phyloP scores from a whole-genome alignment of 768 basidiomycete genomes.

The Mycena kentingensis region DNA sequence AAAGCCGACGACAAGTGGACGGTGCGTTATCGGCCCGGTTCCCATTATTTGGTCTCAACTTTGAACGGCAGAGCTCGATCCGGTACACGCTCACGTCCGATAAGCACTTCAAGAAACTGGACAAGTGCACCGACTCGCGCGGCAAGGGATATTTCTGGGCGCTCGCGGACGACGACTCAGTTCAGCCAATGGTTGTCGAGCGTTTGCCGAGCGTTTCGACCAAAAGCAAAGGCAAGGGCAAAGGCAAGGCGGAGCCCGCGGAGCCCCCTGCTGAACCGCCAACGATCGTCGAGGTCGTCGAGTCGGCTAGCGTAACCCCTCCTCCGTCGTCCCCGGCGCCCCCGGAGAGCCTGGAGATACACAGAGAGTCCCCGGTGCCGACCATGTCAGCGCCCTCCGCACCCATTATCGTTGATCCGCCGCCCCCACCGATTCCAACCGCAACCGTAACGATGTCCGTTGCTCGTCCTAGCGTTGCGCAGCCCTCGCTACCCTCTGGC shows the following conservation, averaged over 20 bases:
- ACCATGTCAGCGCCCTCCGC: too few species aligned
- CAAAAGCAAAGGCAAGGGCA: slow-evolving; percentile 53
- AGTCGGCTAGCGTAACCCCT: slow-evolving; percentile 57
- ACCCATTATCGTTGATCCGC: too few species aligned
- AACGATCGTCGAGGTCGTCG: slow-evolving; percentile 69
- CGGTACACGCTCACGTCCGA: slow-evolving; percentile 94
- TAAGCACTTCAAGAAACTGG: slow-evolving; percentile 89
- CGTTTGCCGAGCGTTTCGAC: slow-evolving; percentile 37
- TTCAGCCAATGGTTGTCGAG: slow-evolving; percentile 31
- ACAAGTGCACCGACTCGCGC: slow-evolving; percentile 79
- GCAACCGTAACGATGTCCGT: too few species aligned
- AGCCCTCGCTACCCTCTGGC: slow-evolving; percentile 13
- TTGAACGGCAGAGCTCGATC: slow-evolving; percentile 74
- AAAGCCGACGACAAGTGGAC: slow-evolving; percentile 91
- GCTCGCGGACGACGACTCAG: slow-evolving; percentile 69
- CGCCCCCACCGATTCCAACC: slow-evolving; percentile 39
- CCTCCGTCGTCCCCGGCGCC: slow-evolving; percentile 73
- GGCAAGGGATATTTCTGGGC: slow-evolving; percentile 96
- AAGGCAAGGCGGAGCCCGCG: slow-evolving; percentile 52
- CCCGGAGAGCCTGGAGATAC: slow-evolving; percentile 27
- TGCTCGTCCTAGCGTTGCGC: slow-evolving; percentile 12
- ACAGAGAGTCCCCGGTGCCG: too few species aligned
- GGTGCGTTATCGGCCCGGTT: slow-evolving; percentile 49
- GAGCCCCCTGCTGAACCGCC: slow-evolving; percentile 77
- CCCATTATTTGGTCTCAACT: slow-evolving; percentile 12